Base-by-base conservation (phyloP, 768 basidiomycete genomes). In the Sarcodon aspratus region DNA sequence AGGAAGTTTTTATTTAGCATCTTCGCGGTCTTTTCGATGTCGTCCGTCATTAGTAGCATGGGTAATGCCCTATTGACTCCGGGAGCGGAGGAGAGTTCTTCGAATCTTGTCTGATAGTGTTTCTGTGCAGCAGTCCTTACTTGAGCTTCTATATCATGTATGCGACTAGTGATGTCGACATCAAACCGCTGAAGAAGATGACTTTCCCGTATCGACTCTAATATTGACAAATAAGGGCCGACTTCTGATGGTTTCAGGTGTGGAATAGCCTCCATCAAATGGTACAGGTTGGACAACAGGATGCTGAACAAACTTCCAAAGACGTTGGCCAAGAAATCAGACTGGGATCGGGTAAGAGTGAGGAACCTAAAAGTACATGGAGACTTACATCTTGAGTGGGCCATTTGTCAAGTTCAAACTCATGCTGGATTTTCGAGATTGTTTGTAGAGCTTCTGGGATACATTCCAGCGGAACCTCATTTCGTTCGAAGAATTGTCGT, bases 401-500 rank as follows among this genome's bases (percentile, higher is more conserved):
- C 95, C 96, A 97, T 40, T 78, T 71, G 15, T 83, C 78, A 1
- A 87, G 59, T 7, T 83, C 78, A 33, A 73, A 75, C 52, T 94
- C 90, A 34, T 75, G 70, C 57, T 81, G 70, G 9, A 82, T 78
- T 60, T 85, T 86, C 15, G 72, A 66, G 15, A 95, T 74, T 49
- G 78, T 79, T 42, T 79, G 75, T 44, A 96, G 64, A 9, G 89
- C 95, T 63, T 97, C 96, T 0, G 86, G 86, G 47, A 98, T 79
- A 63, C 96, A 98, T 59, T 95, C 95, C 59, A 95, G 69, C 1
- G 96, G 96, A 6, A 98, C 89, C 53, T 92, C 83, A 53, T 86
- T 83, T 33, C 85, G 78, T 65, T 93, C 87, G 59, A 85, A 96
- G 60, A 92, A 82, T 45, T 84, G 79, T 53, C 80, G 84, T 47